Percentiles rank a stretch among this genome's conserved stretches.
phyloP scores from a whole-genome alignment of 805 yeast species.

The Cyberlindnera americana region DNA sequence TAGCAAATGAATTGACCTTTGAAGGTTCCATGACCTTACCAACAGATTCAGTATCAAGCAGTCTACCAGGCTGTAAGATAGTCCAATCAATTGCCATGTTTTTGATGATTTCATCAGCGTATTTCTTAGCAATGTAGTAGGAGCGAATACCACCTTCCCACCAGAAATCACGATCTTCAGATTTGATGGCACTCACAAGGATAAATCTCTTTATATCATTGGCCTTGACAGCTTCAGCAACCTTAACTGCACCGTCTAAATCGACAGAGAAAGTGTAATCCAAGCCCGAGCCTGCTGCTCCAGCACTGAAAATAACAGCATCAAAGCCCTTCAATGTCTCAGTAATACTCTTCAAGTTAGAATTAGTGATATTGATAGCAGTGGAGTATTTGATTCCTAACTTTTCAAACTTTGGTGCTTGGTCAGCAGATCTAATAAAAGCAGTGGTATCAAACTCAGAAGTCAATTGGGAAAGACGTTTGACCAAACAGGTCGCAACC shows the following conservation, averaged over 20 bases:
- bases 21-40: constrained; percentile 41
- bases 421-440: constrained; percentile 44
- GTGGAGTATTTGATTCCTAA: constrained; percentile 36
- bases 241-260: constrained; percentile 57
- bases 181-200: constrained; percentile 53
- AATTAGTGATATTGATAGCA: constrained; percentile 37
- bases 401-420: constrained; percentile 36
- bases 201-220: constrained; percentile 44
- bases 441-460: constrained; percentile 39
- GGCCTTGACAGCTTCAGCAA: constrained; percentile 48
- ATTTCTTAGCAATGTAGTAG: constrained; percentile 59
- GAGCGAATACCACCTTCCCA: constrained; percentile 36
- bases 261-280: constrained; percentile 49
- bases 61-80: constrained; percentile 50
- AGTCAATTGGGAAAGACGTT: constrained; percentile 30
- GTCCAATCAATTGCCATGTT: constrained; percentile 42
- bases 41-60: constrained; percentile 38
- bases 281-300: constrained; percentile 55
- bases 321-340: constrained; percentile 42
- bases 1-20: constrained; percentile 16
- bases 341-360: constrained; percentile 34
- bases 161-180: constrained; percentile 48
- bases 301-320: constrained; percentile 59
- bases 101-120: constrained; percentile 51
- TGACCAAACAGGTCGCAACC: constrained; percentile 46